A percentile compares a stretch with the other conserved stretches of the same genome.
phyloP scores from a whole-genome alignment of 2,329 filamentous ascomycete species.

The Claviceps fusiformis region DNA sequence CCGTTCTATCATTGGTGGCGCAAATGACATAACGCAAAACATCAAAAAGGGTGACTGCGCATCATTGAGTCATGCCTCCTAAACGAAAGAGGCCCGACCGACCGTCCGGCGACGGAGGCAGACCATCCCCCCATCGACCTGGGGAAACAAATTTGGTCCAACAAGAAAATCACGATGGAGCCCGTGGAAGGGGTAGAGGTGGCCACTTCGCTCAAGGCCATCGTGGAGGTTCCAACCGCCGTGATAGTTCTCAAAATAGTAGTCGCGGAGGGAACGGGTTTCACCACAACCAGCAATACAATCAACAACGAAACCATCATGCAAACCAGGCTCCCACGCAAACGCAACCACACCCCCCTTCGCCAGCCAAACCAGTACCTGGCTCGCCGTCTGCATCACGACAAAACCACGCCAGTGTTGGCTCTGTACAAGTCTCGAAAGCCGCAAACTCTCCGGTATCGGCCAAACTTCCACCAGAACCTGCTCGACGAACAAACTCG shows the following conservation, averaged over 20 bases:
- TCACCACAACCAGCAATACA: conserved; percentile 7
- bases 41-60: conserved; percentile 4
- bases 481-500: conserved; percentile 8
- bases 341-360: conserved; percentile 11
- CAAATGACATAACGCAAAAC: conserved; percentile 22
- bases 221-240: conserved; percentile 34
- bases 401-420: conserved; percentile 5
- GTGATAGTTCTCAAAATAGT: conserved; percentile 33
- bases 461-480: conserved; percentile 11
- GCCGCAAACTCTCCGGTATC: conserved; percentile 7
- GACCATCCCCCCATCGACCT: conserved; percentile 51
- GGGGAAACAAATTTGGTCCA: conserved; percentile 41
- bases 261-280: conserved; percentile 15
- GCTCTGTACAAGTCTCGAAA: conserved; percentile 4
- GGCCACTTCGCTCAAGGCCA: conserved; percentile 26
- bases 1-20: conserved; percentile 4
- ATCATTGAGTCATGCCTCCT: conserved; percentile 34
- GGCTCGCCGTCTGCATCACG: conserved; percentile 3
- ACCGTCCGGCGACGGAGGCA: conserved; percentile 31
- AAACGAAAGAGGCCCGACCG: conserved; percentile 47
- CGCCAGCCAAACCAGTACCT: conserved; percentile 10
- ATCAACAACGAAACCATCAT: conserved; percentile 8
- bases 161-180: conserved; percentile 41
- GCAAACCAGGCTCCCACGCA: conserved; percentile 10
- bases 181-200: conserved; percentile 31